A percentile compares a stretch with the other conserved stretches of the same genome.
Conservation (phyloP, 2,329 filamentous ascomycete genomes). For the Trichoderma sp. region DNA sequence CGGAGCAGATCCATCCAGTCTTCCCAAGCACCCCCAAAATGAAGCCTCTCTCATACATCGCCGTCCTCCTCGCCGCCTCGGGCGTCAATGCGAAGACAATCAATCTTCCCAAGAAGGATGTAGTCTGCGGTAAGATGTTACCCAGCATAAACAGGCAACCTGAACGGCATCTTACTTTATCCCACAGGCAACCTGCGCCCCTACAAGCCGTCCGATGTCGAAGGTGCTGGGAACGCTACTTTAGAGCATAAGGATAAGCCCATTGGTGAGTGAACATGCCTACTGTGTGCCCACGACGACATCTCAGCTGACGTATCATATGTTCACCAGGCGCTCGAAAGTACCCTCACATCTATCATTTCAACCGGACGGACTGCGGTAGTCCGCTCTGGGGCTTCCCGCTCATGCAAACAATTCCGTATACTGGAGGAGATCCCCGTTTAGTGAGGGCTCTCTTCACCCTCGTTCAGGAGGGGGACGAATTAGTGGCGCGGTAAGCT, state of each 20-base stretch:
- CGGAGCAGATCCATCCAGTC: too few species aligned
- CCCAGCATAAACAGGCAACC: not conserved
- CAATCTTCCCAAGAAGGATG: not conserved
- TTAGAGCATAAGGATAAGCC: not conserved
- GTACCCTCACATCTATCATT: constrained; percentile 1
- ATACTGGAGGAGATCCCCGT: constrained; percentile 5
- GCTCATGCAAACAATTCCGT: not conserved
- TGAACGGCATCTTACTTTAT: not conserved
- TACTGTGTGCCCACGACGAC: not conserved
- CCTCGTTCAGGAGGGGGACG: not conserved
- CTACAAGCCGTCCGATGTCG: not conserved
- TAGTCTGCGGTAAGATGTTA: not conserved
- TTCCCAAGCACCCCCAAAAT: not conserved
- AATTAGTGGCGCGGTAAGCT: not conserved
- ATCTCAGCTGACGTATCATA: too few species aligned
- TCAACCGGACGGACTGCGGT: not conserved
- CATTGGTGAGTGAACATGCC: not conserved
- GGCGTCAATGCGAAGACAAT: not conserved
- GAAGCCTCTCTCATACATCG: constrained; percentile 2
- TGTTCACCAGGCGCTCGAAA: not conserved
- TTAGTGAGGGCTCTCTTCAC: constrained; percentile 7
- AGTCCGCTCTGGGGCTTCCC: not conserved
- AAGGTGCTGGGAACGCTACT: not conserved
- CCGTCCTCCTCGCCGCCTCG: not conserved
- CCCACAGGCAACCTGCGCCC: not conserved